Conservation (phyloP, 805 yeast species). For the Ogataea ramenticola region DNA sequence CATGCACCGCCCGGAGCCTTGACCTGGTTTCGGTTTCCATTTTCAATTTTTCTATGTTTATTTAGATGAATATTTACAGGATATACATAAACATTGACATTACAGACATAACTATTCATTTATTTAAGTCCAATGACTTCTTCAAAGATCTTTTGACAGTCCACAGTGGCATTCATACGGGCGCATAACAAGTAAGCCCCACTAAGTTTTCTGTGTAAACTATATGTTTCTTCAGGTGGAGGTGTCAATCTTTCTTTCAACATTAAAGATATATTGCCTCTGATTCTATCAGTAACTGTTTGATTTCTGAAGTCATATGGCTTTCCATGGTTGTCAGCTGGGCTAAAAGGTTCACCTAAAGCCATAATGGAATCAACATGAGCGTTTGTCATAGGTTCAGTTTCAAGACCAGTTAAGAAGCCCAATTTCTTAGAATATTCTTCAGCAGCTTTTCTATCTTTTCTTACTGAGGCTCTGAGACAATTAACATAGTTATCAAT, state of each 20-base stretch:
- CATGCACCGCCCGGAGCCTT: too few relatives aligned
- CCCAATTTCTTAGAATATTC: conserved; percentile 69
- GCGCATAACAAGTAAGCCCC: conserved; percentile 92
- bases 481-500: conserved; percentile 61
- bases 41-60: too few relatives aligned
- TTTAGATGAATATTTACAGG: too few relatives aligned
- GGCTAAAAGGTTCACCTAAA: conserved; percentile 86
- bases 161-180: conserved; percentile 73
- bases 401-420: conserved; percentile 86
- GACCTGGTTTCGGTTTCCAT: too few relatives aligned
- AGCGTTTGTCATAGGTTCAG: conserved; percentile 80
- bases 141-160: conserved; percentile 67
- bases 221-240: conserved; percentile 97
- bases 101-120: background rate
- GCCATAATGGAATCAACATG: conserved; percentile 88
- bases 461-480: conserved; percentile 64
- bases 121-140: conserved; percentile 58
- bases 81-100: too few relatives aligned
- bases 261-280: conserved; percentile 85
- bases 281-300: conserved; percentile 89
- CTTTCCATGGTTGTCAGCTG: conserved; percentile 37
- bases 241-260: conserved; percentile 86
- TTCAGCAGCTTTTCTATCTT: conserved; percentile 59
- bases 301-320: conserved; percentile 72
- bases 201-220: conserved; percentile 90